Conservation (phyloP, 352 stramenopile species). For the Globisporangium mamillatum region DNA sequence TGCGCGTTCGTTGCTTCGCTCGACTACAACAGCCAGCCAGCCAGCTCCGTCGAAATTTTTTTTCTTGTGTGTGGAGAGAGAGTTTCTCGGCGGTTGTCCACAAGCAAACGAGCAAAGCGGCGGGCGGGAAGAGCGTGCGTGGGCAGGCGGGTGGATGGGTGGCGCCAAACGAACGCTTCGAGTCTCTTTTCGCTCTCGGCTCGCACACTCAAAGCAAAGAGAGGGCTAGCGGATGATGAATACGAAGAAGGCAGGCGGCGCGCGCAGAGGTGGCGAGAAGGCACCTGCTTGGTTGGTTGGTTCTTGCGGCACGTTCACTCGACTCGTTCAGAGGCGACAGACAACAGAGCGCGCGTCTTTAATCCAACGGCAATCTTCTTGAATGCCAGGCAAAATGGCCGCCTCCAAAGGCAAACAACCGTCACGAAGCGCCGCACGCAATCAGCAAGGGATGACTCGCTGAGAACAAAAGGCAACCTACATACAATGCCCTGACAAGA, state of each 20-base stretch:
- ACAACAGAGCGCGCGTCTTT: neutral
- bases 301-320: neutral
- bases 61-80: neutral
- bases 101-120: neutral
- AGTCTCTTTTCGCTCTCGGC: neutral
- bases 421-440: constrained; percentile 5
- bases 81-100: constrained; percentile 9
- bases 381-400: constrained; percentile 1
- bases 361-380: neutral
- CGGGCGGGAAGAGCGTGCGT: neutral
- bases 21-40: neutral
- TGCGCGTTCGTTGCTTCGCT: constrained; percentile 1
- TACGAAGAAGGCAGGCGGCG: neutral
- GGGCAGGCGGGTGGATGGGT: no score
- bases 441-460: neutral
- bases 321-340: neutral
- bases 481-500: neutral
- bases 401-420: neutral
- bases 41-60: neutral
- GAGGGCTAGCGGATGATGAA: neutral
- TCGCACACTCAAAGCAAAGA: neutral
- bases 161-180: neutral
- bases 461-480: constrained; percentile 10
- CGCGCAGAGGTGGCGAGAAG: neutral
- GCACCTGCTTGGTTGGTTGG: neutral